Conservation (phyloP, 2,329 filamentous ascomycete species). For the Helminthosporium solani region DNA sequence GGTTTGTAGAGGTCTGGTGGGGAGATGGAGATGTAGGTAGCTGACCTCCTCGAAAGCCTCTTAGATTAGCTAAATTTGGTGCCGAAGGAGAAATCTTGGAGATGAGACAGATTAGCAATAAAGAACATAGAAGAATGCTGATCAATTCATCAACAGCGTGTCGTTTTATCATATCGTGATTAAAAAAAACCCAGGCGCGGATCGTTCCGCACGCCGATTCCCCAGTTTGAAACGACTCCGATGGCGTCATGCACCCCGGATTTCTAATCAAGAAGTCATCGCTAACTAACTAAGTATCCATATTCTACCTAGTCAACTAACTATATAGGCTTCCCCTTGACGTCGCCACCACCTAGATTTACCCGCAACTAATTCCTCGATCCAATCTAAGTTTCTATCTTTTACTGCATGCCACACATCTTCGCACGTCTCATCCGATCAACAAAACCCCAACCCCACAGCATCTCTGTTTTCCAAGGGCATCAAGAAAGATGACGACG, state of each 20-base stretch:
- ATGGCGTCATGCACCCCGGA: background rate
- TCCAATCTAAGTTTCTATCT: background rate
- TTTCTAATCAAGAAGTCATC: background rate
- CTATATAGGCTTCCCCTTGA: background rate
- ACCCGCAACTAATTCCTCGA: background rate
- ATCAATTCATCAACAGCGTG: too few species aligned
- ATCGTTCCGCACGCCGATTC: background rate
- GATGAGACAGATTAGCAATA: too few species aligned
- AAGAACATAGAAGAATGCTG: too few species aligned
- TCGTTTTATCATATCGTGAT: background rate
- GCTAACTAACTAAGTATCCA: too few species aligned
- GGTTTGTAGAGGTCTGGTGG: too few species aligned
- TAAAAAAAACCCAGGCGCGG: background rate
- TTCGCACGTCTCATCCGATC: background rate
- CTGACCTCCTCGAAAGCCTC: too few species aligned
- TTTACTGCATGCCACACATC: background rate
- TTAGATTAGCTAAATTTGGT: too few species aligned
- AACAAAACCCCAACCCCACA: background rate
- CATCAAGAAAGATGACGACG: slow-evolving; percentile 55
- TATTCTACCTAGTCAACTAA: too few species aligned
- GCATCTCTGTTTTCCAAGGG: too few species aligned
- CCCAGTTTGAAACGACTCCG: background rate
- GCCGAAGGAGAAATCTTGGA: too few species aligned
- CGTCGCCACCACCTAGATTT: background rate
- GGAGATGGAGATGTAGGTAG: too few species aligned